phyloP scores from a whole-genome alignment of 495 filamentous ascomycete species.

The Xanthoparmelia taractica region DNA sequence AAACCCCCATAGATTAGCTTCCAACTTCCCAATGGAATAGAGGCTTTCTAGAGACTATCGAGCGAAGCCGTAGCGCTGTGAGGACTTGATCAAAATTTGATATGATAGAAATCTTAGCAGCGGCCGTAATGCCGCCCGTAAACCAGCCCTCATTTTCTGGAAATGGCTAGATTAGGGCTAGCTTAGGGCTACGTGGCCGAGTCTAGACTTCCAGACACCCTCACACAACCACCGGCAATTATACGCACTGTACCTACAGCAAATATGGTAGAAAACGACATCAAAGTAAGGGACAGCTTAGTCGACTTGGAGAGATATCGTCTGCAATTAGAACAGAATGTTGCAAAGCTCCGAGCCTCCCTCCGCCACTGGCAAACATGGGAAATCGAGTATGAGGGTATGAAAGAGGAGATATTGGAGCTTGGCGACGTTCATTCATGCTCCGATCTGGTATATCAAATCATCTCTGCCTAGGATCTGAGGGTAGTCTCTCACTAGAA shows the following conservation, averaged over 20 bases:
- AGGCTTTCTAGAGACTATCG: too few species aligned
- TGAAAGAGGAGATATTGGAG: slow-evolving; percentile 66
- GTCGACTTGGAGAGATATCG: slow-evolving; percentile 64
- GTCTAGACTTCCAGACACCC: too few species aligned
- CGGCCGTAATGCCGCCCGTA: too few species aligned
- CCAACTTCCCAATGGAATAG: too few species aligned
- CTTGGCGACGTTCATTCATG: slow-evolving; percentile 43
- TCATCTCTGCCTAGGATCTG: slow-evolving; percentile 32
- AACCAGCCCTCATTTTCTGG: too few species aligned
- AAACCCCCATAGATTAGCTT: too few species aligned
- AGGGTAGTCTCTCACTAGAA: slow-evolving; percentile 1
- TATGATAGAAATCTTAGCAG: too few species aligned
- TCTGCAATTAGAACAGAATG: slow-evolving; percentile 63
- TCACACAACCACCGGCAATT: background rate
- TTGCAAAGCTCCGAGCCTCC: slow-evolving; percentile 64
- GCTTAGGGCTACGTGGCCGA: too few species aligned
- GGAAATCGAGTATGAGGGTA: slow-evolving; percentile 82
- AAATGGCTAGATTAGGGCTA: too few species aligned
- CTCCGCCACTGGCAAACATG: slow-evolving; percentile 81
- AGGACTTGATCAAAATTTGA: too few species aligned
- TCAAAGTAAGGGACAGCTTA: slow-evolving; percentile 20
- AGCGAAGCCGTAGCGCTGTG: too few species aligned
- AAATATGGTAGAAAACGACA: background rate
- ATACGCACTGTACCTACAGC: background rate
- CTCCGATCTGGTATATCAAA: slow-evolving; percentile 45